Base-by-base conservation (phyloP, 352 stramenopile species). In the Phytophthora nicotianae region DNA sequence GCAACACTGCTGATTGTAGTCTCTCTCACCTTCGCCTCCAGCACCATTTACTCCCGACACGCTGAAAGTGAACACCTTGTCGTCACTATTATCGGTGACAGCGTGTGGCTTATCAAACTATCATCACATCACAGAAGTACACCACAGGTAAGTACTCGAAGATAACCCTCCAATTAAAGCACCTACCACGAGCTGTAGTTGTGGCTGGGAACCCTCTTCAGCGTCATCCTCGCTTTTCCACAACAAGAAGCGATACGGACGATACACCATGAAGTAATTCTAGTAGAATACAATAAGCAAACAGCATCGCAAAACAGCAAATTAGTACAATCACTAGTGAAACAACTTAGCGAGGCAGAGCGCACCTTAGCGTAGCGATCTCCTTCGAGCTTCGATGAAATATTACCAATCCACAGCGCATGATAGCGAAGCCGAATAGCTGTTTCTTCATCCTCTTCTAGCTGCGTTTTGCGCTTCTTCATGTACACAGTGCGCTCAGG, bases 221-320 rank as follows among this genome's bases (percentile, higher is more conserved):
- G 83, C 80, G 59, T 95, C 86, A 59, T 95, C 86, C 9, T 70
- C 72, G 13, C 58, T 79, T 62, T 91, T 95, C 86, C 86, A 95
- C 23, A 95, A 50, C 23, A 93, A 65, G 57, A 95, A 93, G 9
- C 86, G 84, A 60, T 75, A 92, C 5, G 81, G 56, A 17, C 83
- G 86, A 65, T 91, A 93, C 20, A 72, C 78, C 23, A 82, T 52
- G 20, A 83, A 91, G 21, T 75, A 84, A 5, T 40, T 64, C 82
- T 91, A 67, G 40, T 46, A 21, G 37, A 13, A 23, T 10, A 40
- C 33, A 20, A 7, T n/a, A 21, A 71, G 35, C 23, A 54, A 41
- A 53, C 20, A 54, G 4, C 3, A 45, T 38, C 14, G 53, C 55
- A 51, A n/a, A 54, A 54, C 21, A 55, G 45, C 16, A 56, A 40